These are phyloP conservation scores for Abrus precatorius DNA, from an alignment of 306 rosid species.

Conservation along the genomic window DNA sequence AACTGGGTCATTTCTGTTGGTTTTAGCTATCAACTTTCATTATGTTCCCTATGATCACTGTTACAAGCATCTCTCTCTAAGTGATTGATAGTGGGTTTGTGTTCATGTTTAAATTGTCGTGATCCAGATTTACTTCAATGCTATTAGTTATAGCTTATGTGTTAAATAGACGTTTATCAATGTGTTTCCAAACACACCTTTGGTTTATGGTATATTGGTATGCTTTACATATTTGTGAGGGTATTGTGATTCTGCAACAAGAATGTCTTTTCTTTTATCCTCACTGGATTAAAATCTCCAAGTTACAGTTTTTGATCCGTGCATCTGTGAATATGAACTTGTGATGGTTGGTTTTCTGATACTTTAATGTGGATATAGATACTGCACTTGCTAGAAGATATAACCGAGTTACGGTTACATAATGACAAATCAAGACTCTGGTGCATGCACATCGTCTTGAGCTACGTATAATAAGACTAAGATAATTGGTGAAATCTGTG, in stretches of 20 bases:
- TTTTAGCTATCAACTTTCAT: background rate
- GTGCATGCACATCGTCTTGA: background rate
- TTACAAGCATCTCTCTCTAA: background rate
- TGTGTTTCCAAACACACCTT: no score
- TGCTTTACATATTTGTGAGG: constrained; percentile 10
- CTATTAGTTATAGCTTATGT: no score
- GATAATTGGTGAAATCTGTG: constrained; percentile 32
- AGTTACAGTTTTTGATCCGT: background rate
- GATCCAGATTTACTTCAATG: no score
- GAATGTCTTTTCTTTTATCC: background rate
- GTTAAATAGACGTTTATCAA: no score
- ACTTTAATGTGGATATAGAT: background rate
- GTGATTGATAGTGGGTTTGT: no score
- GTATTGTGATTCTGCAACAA: background rate
- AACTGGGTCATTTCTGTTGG: background rate
- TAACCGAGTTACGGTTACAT: background rate
- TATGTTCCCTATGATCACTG: constrained; percentile 2
- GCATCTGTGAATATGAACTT: background rate
- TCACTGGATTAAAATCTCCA: background rate
- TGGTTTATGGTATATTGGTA: no score
- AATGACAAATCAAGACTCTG: background rate
- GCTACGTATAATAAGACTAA: background rate
- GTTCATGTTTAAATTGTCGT: no score
- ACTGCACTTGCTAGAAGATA: background rate
- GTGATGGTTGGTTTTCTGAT: constrained; percentile 18